phyloP scores from a whole-genome alignment of 164 flowering plant genomes.

The Taxillus chinensis region DNA sequence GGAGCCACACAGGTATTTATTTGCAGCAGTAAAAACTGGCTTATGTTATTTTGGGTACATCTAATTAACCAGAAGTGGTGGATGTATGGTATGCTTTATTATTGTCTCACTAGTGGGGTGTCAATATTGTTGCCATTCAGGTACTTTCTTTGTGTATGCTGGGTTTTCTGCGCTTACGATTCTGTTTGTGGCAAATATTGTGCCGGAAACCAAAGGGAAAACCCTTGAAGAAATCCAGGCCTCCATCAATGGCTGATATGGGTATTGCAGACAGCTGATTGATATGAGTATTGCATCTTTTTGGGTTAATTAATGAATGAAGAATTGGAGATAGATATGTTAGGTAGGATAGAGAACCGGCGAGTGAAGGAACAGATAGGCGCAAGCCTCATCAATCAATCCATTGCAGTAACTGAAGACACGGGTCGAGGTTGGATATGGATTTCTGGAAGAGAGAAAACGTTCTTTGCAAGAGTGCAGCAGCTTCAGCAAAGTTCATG shows the following conservation, averaged over 20 bases:
- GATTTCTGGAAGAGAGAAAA: too few relatives aligned
- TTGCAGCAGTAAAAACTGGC: background rate
- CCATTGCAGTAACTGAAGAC: too few relatives aligned
- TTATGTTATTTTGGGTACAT: background rate
- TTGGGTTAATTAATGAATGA: too few relatives aligned
- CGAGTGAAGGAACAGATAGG: too few relatives aligned
- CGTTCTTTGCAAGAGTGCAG: too few relatives aligned
- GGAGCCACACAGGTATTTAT: conserved; percentile 42
- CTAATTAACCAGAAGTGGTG: background rate
- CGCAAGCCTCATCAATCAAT: too few relatives aligned
- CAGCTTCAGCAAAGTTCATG: too few relatives aligned
- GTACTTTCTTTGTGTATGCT: conserved; percentile 41
- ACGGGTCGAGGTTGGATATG: too few relatives aligned
- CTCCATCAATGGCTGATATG: conserved; percentile 18
- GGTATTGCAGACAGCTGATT: too few relatives aligned
- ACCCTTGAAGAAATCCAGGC: conserved; percentile 58
- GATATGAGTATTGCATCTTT: background rate
- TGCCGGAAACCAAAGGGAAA: conserved; percentile 68
- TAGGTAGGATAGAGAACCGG: too few relatives aligned
- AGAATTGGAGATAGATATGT: too few relatives aligned
- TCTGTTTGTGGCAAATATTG: conserved; percentile 45
- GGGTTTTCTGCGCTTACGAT: conserved; percentile 27
- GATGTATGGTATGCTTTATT: too few relatives aligned
- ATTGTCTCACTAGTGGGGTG: background rate
- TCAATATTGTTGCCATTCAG: conserved; percentile 16